phyloP scores from a whole-genome alignment of 768 basidiomycete genomes.

The Pilatotrama ljubarskyi region DNA sequence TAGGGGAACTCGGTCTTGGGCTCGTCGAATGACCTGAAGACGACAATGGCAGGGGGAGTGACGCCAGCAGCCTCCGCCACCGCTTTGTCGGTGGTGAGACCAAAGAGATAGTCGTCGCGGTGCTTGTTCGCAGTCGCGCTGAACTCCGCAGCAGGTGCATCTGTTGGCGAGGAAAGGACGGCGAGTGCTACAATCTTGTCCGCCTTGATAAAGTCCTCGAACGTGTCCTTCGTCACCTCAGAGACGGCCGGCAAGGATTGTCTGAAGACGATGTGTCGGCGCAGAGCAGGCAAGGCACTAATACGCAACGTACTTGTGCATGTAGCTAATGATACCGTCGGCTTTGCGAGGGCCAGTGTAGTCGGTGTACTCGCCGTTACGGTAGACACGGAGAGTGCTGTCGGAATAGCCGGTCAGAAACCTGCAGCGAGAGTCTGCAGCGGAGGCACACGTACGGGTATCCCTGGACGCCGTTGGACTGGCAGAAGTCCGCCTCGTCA shows the following conservation, averaged over 20 bases:
- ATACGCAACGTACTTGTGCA: slow-evolving; percentile 79
- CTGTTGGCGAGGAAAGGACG: slow-evolving; percentile 75
- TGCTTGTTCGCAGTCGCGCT: slow-evolving; percentile 78
- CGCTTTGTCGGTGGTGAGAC: slow-evolving; percentile 72
- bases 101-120: slow-evolving; percentile 94
- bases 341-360: slow-evolving; percentile 90
- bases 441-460: slow-evolving; percentile 72
- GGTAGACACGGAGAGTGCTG: slow-evolving; percentile 91
- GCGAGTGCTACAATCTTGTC: slow-evolving; percentile 92
- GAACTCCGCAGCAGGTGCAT: slow-evolving; percentile 72
- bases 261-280: slow-evolving; percentile 40
- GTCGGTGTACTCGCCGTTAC: slow-evolving; percentile 74
- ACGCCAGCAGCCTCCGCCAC: slow-evolving; percentile 71
- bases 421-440: neutral
- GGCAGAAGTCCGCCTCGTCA: slow-evolving; percentile 89
- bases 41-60: slow-evolving; percentile 79
- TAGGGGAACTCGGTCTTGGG: slow-evolving; percentile 68
- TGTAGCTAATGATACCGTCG: slow-evolving; percentile 95
- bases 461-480: slow-evolving; percentile 82
- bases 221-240: slow-evolving; percentile 71
- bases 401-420: neutral
- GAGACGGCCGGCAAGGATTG: slow-evolving; percentile 95
- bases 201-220: slow-evolving; percentile 80
- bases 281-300: slow-evolving; percentile 10
- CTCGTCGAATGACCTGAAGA: slow-evolving; percentile 93